Evolutionary conservation across 2,329 filamentous ascomycete species (phyloP).

Genomic region (Cadophora luteo-olivacea): DNA sequence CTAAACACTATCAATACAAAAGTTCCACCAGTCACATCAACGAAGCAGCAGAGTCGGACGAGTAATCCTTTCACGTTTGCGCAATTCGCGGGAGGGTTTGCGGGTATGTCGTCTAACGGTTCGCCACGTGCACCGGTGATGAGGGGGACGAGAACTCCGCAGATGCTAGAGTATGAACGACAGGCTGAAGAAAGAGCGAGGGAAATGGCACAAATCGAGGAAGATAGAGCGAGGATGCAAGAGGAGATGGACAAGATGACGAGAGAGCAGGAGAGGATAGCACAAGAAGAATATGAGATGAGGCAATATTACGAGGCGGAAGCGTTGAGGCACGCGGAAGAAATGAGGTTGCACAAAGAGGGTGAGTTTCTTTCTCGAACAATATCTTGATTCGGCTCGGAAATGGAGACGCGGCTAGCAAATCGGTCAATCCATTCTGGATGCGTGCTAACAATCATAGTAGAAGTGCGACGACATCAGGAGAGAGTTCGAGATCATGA

Average conservation of each 20-base stretch:
- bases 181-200: constrained; percentile 42
- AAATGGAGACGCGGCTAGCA: neutral
- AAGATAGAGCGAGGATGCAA: constrained; percentile 40
- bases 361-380: constrained; percentile 22
- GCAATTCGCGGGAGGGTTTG: constrained; percentile 4
- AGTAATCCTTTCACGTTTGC: constrained; percentile 3
- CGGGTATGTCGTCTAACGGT: constrained; percentile 3
- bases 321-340: constrained; percentile 42
- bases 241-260: constrained; percentile 36
- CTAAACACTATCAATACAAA: neutral
- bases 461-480: constrained; percentile 42
- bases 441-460: constrained; percentile 14
- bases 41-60: neutral
- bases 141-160: constrained; percentile 42
- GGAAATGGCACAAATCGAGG: constrained; percentile 40
- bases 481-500: constrained; percentile 37
- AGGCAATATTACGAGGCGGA: constrained; percentile 44
- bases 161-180: constrained; percentile 43
- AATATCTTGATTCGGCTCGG: neutral
- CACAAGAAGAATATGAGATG: constrained; percentile 45
- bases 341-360: constrained; percentile 42
- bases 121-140: constrained; percentile 11
- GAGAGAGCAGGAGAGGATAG: constrained; percentile 40
- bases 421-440: neutral
- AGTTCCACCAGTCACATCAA: neutral